Base-by-base conservation (phyloP, 306 rosid species). In the Vigna reflexopilosa region DNA sequence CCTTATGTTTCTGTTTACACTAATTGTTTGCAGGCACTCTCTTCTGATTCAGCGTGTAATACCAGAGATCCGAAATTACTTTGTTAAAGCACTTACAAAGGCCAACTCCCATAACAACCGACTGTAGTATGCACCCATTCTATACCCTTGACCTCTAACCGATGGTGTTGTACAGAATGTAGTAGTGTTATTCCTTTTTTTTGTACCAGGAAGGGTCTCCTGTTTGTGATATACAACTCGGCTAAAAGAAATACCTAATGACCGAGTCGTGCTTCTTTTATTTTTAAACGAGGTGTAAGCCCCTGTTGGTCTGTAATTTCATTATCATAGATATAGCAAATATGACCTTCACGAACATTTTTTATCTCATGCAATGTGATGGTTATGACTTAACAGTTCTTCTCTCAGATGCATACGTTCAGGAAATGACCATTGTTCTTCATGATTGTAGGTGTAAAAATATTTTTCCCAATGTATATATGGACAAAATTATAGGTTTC, bases 1-100 rank as follows among this genome's bases (percentile, higher is more conserved):
- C 55, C 69, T 87, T 32, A 76, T 72, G 10, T 73, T 72, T 77
- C 13, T 78, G 30, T 50, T 24, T 79, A 69, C 77, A 55, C 70
- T 72, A 71, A 83, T 56, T 73, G 22, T 75, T 86, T 89, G 89
- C 93, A 95, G 99, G 93, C 92, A 91, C 77, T 45, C 89, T 73
- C 88, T 85, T 77, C 88, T 93, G 85, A 87, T 93, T 75, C 89
- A 84, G 80, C 90, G 91, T 7, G 88, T 90, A 86, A 80, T 83
- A 73, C 91, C 97, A 16, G 98, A 95, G 89, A 93, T 93, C 73
- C 87, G 96, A 59, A 73, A 45, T 72, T 93, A 93, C 89, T 91
- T 95, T 76, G 89, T 88, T 9, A 93, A 90, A 82, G 90, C 92
- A 54, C 93, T 95, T 83, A 82, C 93, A 7, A 95, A 87, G 87